Conservation (phyloP, 2,329 filamentous ascomycete genomes). For the Alternaria ventricosa region DNA sequence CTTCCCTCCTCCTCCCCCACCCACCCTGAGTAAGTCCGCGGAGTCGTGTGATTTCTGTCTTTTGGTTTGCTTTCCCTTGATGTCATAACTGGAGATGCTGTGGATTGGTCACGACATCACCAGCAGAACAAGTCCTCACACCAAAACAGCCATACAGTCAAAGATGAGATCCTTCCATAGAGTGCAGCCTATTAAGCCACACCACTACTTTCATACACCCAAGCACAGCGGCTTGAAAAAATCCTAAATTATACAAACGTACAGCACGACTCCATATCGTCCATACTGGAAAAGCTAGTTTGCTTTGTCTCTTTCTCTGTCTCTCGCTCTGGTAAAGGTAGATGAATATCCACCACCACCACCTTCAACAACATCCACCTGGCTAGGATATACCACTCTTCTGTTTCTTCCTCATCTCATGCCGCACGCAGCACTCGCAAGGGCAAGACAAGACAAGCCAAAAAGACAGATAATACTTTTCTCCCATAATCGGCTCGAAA, state of each 20-base stretch:
- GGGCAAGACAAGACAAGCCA: too few species aligned
- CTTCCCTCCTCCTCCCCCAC: too few species aligned
- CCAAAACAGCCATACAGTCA: neutral
- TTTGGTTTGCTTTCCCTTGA: neutral
- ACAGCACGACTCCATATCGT: neutral
- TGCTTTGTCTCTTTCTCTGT: neutral
- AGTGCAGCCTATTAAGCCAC: constrained; percentile 11
- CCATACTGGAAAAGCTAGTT: constrained; percentile 3
- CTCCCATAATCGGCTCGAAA: neutral
- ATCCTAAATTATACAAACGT: constrained; percentile 27
- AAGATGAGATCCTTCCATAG: constrained; percentile 9
- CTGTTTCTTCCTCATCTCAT: neutral
- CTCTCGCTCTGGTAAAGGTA: neutral
- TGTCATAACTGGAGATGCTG: neutral
- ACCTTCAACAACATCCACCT: neutral
- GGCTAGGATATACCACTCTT: neutral
- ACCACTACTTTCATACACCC: constrained; percentile 14
- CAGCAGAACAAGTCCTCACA: neutral
- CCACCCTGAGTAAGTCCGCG: too few species aligned
- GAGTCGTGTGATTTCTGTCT: too few species aligned
- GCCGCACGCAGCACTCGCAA: neutral
- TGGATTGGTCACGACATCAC: neutral
- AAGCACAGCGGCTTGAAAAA: constrained; percentile 11
- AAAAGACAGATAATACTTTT: neutral
- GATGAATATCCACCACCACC: neutral